These are phyloP conservation scores for Pholiota adiposa DNA, from an alignment of 1,284 basidiomycete species.

Conservation along the genomic window DNA sequence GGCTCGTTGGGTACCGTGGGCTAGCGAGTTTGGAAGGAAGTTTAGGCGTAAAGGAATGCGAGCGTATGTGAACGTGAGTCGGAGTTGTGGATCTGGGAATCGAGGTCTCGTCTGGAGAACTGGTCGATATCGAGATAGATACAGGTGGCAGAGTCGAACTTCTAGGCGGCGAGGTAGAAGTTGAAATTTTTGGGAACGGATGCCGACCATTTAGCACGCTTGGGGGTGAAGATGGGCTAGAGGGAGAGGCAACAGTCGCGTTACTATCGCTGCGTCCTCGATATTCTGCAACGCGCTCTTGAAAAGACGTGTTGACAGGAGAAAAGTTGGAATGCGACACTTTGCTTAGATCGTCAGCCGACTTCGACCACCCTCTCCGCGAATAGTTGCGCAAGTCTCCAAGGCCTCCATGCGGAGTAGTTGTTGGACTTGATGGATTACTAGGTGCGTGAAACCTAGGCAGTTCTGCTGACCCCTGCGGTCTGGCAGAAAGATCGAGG, in stretches of 20 bases:
- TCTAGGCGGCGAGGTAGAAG: slow-evolving; percentile 37
- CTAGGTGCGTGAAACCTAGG: slow-evolving; percentile 35
- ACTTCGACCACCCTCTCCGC: slow-evolving; percentile 75
- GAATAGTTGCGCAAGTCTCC: slow-evolving; percentile 74
- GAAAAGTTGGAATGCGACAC: slow-evolving; percentile 47
- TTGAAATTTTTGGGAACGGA: slow-evolving; percentile 48
- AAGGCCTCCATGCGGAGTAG: slow-evolving; percentile 37
- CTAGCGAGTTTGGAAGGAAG: slow-evolving; percentile 68
- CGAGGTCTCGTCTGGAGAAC: slow-evolving; percentile 25
- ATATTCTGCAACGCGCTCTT: slow-evolving; percentile 66
- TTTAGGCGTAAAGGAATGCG: slow-evolving; percentile 71
- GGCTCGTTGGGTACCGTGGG: slow-evolving; percentile 46
- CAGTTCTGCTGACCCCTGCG: slow-evolving; percentile 52
- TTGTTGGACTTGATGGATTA: slow-evolving; percentile 43
- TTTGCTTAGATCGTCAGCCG: slow-evolving; percentile 76
- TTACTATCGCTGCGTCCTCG: slow-evolving; percentile 46
- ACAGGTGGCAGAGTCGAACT: slow-evolving; percentile 41
- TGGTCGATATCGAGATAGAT: slow-evolving; percentile 37
- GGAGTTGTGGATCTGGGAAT: slow-evolving; percentile 21
- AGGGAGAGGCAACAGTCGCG: slow-evolving; percentile 30
- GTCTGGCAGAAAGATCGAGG: slow-evolving; percentile 61
- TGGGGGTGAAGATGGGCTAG: slow-evolving; percentile 16
- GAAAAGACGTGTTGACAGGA: slow-evolving; percentile 55
- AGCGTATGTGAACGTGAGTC: slow-evolving; percentile 54
- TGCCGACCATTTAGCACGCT: slow-evolving; percentile 37